Base-by-base conservation (phyloP, 2,329 filamentous ascomycete genomes). In the Nakataea oryzae region DNA sequence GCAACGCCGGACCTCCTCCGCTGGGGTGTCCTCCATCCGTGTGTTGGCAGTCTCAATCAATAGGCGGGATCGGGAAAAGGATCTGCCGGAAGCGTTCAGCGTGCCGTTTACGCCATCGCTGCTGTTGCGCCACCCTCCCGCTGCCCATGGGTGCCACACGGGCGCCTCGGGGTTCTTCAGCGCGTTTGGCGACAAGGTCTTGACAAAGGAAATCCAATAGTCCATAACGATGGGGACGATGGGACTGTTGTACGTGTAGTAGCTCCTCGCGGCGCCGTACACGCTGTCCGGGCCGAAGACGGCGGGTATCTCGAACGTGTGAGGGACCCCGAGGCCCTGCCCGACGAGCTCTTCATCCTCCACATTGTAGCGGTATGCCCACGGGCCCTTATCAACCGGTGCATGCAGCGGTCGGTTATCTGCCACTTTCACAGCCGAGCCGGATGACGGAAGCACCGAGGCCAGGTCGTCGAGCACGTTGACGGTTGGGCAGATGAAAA, bases 291-390 rank as follows among this genome's bases (percentile, higher is more conserved):
- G 76, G 3, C 80, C 81, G 65, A 81, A 81, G 47, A 83, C 71
- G 62, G 81, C 81, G 28, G 75, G 74, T 17, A 71, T 70, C 56
- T 82, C 79, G 63, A 76, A 77, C 17, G 79, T 71, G 68, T 83
- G 81, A 30, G 76, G 77, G 3, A 81, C 78, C 26, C 81, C 81
- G 3, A 77, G 63, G 0, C 81, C 81, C 0, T 62, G 34, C 7
- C 71, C 71, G 0, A 66, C 60, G 65, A 74, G 71, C 21, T 68
- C 64, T 1, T 67, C 62, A 68, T 81, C 79, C 50, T 68, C 67
- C 27, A 83, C 78, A 70, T 81, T 76, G 73, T 78, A 83, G 54
- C 76, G 76, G 70, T 83, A 83, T 29, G 74, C 73, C 74, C 77
- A 83, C 66, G 55, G 60, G 24, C 58, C 54, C 8, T 17, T 28